Evolutionary conservation across 768 basidiomycete genomes (phyloP), one percentile per base, ranked within the genome.

Genomic region (Hydnum rufescens): DNA sequence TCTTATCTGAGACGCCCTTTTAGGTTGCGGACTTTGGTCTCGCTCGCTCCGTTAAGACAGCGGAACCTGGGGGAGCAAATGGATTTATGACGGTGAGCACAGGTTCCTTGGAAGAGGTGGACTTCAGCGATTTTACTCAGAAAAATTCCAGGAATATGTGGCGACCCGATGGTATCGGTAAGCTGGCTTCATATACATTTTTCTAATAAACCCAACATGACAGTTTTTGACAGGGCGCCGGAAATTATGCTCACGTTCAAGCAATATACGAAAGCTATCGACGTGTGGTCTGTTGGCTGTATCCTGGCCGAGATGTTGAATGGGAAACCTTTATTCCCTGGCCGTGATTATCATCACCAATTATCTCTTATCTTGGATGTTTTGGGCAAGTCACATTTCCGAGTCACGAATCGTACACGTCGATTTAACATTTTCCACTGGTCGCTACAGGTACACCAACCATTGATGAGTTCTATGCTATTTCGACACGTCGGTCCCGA

Each of bases 241-340:
- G 95, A 99, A 65, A 92, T 99, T 68, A 99, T 99, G 95, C 73
- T 99, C 50, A 95, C 90, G 5, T 97, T 96, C 73, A 92, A 93
- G 64, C 84, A 95, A 64, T 99, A 99, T 68, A 93, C 90, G 49
- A 74, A 76, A 31, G 82, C 82, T 0, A 83, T 87, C 64, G 84
- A 87, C 57, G 74, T 88, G 63, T 88, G 85, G 86, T 78, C 77
- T 54, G 83, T 87, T 19, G 82, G 85, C 1, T 88, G 85, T 61
- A 78, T 87, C 2, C 66, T 89, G 25, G 89, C 92, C 1, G 93
- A 97, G 71, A 96, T 96, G 92, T 71, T 97, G n/a, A 84, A 78
- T 18, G 87, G 89, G 28, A 90, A 89, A 61, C 92, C 93, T 0
- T 73, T 99, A 30, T 99, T 99, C 74, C 92, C 92, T 0, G 95